Conservation (phyloP, 2,329 filamentous ascomycete genomes). For the Teratosphaeria destructans region DNA sequence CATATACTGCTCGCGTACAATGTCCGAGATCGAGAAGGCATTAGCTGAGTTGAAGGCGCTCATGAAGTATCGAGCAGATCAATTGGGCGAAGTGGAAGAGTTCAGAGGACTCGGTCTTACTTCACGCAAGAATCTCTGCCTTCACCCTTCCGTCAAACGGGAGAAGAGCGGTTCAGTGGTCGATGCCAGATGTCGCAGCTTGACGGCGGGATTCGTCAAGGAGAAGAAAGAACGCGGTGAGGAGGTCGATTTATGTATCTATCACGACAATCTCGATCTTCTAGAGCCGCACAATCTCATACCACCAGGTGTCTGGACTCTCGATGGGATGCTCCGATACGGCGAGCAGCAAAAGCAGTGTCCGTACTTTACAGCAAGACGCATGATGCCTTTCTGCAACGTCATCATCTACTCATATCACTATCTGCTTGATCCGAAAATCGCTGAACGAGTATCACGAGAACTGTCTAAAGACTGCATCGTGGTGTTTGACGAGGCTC, state of each 20-base stretch:
- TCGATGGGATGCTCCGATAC: slow-evolving; percentile 79
- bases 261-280: slow-evolving; percentile 96
- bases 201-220: slow-evolving; percentile 94
- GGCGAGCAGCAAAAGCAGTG: slow-evolving; percentile 95
- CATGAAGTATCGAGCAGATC: slow-evolving; percentile 87
- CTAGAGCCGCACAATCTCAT: slow-evolving; percentile 91
- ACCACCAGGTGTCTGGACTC: slow-evolving; percentile 88
- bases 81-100: slow-evolving; percentile 85
- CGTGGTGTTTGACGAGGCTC: slow-evolving; percentile 95
- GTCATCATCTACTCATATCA: slow-evolving; percentile 99
- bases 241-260: slow-evolving; percentile 86
- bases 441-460: slow-evolving; percentile 86
- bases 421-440: slow-evolving; percentile 94
- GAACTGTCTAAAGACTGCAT: slow-evolving; percentile 98
- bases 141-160: slow-evolving; percentile 89
- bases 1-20: slow-evolving; percentile 98
- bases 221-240: slow-evolving; percentile 95
- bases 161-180: slow-evolving; percentile 93
- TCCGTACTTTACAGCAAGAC: slow-evolving; percentile 87
- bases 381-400: slow-evolving; percentile 99
- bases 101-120: slow-evolving; percentile 87
- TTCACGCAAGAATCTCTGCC: slow-evolving; percentile 91
- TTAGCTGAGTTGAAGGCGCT: slow-evolving; percentile 79
- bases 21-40: slow-evolving; percentile 99
- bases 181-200: slow-evolving; percentile 86